Conservation (phyloP, 768 basidiomycete genomes). For the Mycena kentingensis region DNA sequence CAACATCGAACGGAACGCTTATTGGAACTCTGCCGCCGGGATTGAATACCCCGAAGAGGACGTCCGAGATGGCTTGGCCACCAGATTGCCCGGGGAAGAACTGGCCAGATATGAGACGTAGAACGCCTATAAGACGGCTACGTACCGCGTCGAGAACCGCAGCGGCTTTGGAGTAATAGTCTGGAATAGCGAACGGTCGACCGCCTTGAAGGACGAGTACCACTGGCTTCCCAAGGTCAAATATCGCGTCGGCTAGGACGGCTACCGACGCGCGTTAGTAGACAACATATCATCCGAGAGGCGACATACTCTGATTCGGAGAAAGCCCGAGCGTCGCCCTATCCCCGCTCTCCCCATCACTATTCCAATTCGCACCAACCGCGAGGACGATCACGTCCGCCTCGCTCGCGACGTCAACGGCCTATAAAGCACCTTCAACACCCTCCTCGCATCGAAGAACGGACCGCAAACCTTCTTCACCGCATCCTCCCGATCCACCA, state of each 20-base stretch:
- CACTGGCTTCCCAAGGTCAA: constrained; percentile 26
- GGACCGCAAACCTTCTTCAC: constrained; percentile 15
- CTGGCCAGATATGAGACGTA: constrained; percentile 1
- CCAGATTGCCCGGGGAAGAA: constrained; percentile 33
- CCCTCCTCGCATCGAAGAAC: neutral
- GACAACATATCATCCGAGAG: neutral
- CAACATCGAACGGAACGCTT: constrained; percentile 26
- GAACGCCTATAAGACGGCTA: neutral
- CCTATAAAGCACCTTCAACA: constrained; percentile 9
- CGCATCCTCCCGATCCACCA: constrained; percentile 24
- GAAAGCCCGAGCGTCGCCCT: constrained; percentile 28
- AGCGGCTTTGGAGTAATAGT: constrained; percentile 23
- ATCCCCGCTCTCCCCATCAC: constrained; percentile 30
- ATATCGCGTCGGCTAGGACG: constrained; percentile 27
- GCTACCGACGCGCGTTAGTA: constrained; percentile 10
- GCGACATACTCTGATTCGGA: constrained; percentile 23
- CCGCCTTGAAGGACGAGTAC: constrained; percentile 28
- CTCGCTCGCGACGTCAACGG: constrained; percentile 26
- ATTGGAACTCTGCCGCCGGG: constrained; percentile 28
- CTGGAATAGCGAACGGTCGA: constrained; percentile 29
- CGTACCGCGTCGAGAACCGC: constrained; percentile 27
- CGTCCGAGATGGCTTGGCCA: constrained; percentile 29
- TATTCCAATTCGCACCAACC: constrained; percentile 31
- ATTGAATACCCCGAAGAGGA: constrained; percentile 28
- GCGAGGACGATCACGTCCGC: constrained; percentile 28